These are phyloP conservation scores for Tetrapisispora taiwanensis DNA, from an alignment of 805 yeast genomes.

Conservation along the genomic window DNA sequence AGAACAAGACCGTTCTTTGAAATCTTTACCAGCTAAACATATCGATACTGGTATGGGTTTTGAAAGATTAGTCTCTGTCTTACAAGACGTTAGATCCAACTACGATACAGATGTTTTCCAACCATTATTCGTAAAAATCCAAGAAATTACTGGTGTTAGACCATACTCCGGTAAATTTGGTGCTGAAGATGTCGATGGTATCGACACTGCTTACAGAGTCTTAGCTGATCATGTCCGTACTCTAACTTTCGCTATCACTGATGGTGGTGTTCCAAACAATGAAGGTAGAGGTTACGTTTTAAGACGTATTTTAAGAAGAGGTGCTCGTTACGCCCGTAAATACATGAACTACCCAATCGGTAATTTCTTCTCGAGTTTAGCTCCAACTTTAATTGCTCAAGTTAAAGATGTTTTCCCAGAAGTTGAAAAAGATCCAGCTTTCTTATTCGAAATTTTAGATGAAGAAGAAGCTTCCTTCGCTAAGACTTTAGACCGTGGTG, in stretches of 20 bases:
- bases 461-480: conserved; percentile 96
- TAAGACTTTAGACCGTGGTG: conserved; percentile 95
- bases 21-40: conserved; percentile 84
- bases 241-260: conserved; percentile 88
- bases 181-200: conserved; percentile 82
- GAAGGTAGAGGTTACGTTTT: conserved; percentile 98
- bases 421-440: conserved; percentile 55
- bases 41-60: conserved; percentile 98
- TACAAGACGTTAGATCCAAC: conserved; percentile 85
- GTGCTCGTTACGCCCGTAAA: conserved; percentile 93
- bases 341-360: conserved; percentile 95
- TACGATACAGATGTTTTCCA: conserved; percentile 95
- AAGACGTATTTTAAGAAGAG: conserved; percentile 95
- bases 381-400: conserved; percentile 87
- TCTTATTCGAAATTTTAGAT: conserved; percentile 79
- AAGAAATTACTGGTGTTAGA: conserved; percentile 88
- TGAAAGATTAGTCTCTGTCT: conserved; percentile 89
- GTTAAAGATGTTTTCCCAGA: conserved; percentile 89
- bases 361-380: conserved; percentile 79
- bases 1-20: conserved; percentile 74
- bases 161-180: conserved; percentile 90
- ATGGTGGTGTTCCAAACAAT: conserved; percentile 98
- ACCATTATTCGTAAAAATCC: conserved; percentile 77
- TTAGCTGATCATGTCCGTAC: conserved; percentile 98
- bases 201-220: conserved; percentile 96